Base-by-base conservation (phyloP, 1,284 basidiomycete genomes). In the Leccinum colubrinum region DNA sequence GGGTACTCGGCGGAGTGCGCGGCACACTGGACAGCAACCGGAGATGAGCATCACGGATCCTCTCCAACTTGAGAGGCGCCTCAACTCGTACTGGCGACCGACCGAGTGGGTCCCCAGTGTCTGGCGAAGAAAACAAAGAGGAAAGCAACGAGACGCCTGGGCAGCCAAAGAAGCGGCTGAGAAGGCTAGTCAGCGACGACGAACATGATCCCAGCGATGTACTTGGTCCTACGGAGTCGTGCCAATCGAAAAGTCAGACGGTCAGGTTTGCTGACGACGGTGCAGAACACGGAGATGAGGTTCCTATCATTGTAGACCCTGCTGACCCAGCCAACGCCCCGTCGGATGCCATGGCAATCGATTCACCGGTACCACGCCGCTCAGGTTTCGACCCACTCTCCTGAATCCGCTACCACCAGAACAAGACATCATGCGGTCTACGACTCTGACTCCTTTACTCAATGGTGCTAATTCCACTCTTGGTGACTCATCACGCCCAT, bases 41-140 rank as follows among this genome's bases (percentile, higher is more conserved):
- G 91, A 94, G 70, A 75, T 88, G 35, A 67, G 78, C 8, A 87
- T 90, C 57, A 88, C 87, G 6, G 91, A 93, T 69, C 88, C 88
- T 11, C 80, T 86, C 39, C 80, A 83, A 67, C 78, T 93, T 3
- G 91, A 93, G 72, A 81, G 91, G 41, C 78, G 83, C 59, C 75
- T 91, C 64, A 93, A 93, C 86, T 65, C 81, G 91, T 4, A 83
- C 86, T 2, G 81, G 83, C n/a, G 86, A 85, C 25, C 79, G 78
- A 14, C 77, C 75, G 22, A 79, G 77, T n/a, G 85, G 86, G 55
- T 82, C 83, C 3, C 79, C 80, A 60, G 82, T 73, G 7, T 86
- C 83, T 7, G 83, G 83, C 56, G 84, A 85, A 59, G 87, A 70
- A 30, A 68, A 84, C 66, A 76, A 72, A 60, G 30, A n/a, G 43